Base-by-base conservation (phyloP, 306 rosid species). In the Calophaca sinica region DNA sequence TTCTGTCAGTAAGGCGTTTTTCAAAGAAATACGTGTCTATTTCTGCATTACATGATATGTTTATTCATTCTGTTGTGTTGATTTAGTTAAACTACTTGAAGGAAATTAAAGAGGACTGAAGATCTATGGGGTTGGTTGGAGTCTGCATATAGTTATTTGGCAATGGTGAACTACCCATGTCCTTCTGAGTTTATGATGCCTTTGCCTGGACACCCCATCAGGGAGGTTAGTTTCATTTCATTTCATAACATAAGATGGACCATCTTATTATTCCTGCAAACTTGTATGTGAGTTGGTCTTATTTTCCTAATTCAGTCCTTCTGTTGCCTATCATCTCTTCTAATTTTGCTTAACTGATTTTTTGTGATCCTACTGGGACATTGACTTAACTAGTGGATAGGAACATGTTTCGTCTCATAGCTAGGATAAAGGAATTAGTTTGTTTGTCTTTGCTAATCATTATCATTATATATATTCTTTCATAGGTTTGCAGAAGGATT, bases 101-200 rank as follows among this genome's bases (percentile, higher is more conserved):
- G 97, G 77, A 76, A 74, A 48, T 77, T 93, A 73, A 88, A 78
- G 2, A 83, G 32, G 15, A 48, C 81, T 7, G 67, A 36, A 11
- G 91, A 93, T 81, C 89, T 93, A 59, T 62, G 5, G 4, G 55
- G 68, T 67, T 90, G 98, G 96, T 70, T 93, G 84, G 91, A 87
- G 4, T 86, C 93, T 44, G 98, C 98, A 5, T 93, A 88, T 82
- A 90, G 91, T 85, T 93, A 62, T 88, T 83, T 93, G 84, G 98
- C 91, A 42, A 93, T 93, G 98, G 92, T 86, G 63, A 78, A 92
- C 84, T 92, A 90, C 74, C 97, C 97, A 28, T 92, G 85, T 77
- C 81, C 90, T 64, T 66, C 96, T 14, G 82, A 84, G 2, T 92
- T 90, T 80, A 1, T 92, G 80, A 90, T 62, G 97, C 88, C 91